Conservation (phyloP, 176 grass and related monocot species). For the Zea mays region Zm-B73-REFERENCE-NAM-5.0 NC_050102.1:142863001-142863500, state of each 20-base stretch:
- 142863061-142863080: not conserved
- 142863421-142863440: slow-evolving; percentile 22
- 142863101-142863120: not conserved
- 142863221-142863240: slow-evolving; percentile 55
- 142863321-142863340: not conserved
- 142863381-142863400: slow-evolving; percentile 18
- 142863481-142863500: slow-evolving; percentile 40
- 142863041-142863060: not conserved
- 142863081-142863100: not conserved
- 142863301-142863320: not conserved
- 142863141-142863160: slow-evolving; percentile 60
- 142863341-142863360: not conserved
- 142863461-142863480: slow-evolving; percentile 86
- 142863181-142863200: slow-evolving; percentile 58
- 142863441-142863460: slow-evolving; percentile 43
- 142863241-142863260: slow-evolving; percentile 70
- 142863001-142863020: not conserved
- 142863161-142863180: slow-evolving; percentile 71
- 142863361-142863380: slow-evolving; percentile 1
- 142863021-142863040: not conserved
- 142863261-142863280: slow-evolving; percentile 62
- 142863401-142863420: slow-evolving; percentile 23
- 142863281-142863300: slow-evolving; percentile 17
- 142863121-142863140: not conserved
- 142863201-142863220: slow-evolving; percentile 78